A percentile compares a stretch with the other conserved stretches of the same genome.
phyloP scores from a whole-genome alignment of 148 eudicot genomes.

The Dysphania ambrosioides region DNA sequence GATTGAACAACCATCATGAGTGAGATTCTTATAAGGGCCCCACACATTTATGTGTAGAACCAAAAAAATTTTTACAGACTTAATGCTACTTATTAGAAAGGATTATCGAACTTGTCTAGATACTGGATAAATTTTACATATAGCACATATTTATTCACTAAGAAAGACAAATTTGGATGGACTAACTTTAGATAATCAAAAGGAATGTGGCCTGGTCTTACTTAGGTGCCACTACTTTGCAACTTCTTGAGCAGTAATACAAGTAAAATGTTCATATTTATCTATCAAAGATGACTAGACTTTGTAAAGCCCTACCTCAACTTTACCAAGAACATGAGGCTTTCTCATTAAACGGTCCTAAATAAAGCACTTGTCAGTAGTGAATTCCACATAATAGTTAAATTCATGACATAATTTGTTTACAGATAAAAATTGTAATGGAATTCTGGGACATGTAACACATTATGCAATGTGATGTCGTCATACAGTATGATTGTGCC shows the following conservation, averaged over 20 bases:
- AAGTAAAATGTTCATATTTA: too few relatives aligned
- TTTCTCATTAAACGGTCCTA: not conserved
- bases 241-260: not conserved
- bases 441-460: not conserved
- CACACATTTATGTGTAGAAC: not conserved
- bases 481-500: not conserved
- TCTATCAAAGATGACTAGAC: too few relatives aligned
- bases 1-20: not conserved
- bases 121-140: not conserved
- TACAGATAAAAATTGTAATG: not conserved
- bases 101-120: not conserved
- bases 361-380: not conserved
- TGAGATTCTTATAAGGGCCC: not conserved
- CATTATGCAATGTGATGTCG: not conserved
- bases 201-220: not conserved
- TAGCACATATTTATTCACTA: not conserved
- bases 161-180: not conserved
- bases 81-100: not conserved
- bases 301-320: not conserved
- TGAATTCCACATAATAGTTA: not conserved
- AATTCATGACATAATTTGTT: not conserved
- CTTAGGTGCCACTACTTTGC: not conserved
- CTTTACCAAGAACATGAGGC: not conserved
- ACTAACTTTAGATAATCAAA: not conserved
- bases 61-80: not conserved